Evolutionary conservation across 768 basidiomycete species (phyloP).

Genomic region (Boletus patriciae): DNA sequence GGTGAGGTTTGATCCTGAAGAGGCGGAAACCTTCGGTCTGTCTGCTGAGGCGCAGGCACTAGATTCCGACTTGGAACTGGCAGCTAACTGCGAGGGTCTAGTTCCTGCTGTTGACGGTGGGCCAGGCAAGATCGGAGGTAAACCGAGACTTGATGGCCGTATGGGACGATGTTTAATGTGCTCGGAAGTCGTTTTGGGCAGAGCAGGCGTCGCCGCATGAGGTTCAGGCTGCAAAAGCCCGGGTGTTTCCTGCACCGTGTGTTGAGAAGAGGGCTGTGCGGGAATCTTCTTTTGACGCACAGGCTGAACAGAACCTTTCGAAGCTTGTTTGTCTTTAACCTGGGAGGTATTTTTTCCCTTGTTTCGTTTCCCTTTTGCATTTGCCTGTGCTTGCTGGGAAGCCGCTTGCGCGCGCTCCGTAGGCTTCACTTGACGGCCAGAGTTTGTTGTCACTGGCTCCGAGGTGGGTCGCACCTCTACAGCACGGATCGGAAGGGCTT

Average conservation of each 20-base stretch:
- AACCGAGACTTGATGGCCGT: slow-evolving; percentile 17
- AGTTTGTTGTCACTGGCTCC: slow-evolving; percentile 20
- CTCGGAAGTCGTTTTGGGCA: not conserved
- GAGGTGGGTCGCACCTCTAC: slow-evolving; percentile 1
- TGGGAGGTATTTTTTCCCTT: slow-evolving; percentile 1
- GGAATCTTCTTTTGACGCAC: not conserved
- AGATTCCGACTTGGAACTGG: not conserved
- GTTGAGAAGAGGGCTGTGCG: not conserved
- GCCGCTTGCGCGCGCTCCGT: slow-evolving; percentile 20
- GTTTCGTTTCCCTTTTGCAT: not conserved
- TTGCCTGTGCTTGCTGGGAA: not conserved
- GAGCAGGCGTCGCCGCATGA: not conserved
- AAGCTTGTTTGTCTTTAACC: not conserved
- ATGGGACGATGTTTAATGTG: slow-evolving; percentile 1
- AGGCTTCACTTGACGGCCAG: slow-evolving; percentile 25
- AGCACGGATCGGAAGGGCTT: slow-evolving; percentile 15
- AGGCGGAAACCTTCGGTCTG: not conserved
- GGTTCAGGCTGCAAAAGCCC: not conserved
- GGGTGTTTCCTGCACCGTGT: not conserved
- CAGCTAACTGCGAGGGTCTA: not conserved
- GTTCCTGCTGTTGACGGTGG: not conserved
- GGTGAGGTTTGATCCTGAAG: not conserved
- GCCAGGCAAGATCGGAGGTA: not conserved
- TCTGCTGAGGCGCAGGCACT: not conserved
- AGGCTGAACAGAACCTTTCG: not conserved